Conservation (phyloP, 805 yeast species). For the Lachancea nothofagi region DNA sequence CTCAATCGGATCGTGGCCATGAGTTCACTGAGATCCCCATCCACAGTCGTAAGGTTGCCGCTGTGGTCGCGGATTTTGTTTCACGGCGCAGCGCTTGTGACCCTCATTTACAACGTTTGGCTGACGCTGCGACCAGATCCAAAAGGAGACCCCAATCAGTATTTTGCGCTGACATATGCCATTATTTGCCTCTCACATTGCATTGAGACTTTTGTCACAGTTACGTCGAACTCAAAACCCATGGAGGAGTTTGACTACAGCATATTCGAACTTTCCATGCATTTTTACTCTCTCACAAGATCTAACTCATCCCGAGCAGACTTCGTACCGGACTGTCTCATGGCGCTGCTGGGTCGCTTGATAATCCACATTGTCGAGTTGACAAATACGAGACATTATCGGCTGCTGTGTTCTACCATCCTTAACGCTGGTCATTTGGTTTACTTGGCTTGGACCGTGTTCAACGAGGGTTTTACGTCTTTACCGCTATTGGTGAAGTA, state of each 20-base stretch:
- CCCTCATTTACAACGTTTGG: slow-evolving; percentile 13
- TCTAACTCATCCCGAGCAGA: slow-evolving; percentile 6
- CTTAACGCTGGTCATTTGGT: slow-evolving; percentile 49
- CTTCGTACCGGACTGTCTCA: slow-evolving; percentile 35
- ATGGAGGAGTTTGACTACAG: slow-evolving; percentile 28
- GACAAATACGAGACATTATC: slow-evolving; percentile 44
- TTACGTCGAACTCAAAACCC: slow-evolving; percentile 37
- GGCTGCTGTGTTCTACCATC: slow-evolving; percentile 58
- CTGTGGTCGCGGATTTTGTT: slow-evolving; percentile 33
- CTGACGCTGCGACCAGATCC: slow-evolving; percentile 12
- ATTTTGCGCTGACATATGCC: slow-evolving; percentile 52
- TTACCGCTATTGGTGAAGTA: slow-evolving; percentile 53
- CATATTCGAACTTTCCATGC: slow-evolving; percentile 27
- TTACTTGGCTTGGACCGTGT: slow-evolving; percentile 40
- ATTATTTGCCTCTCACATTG: slow-evolving; percentile 53
- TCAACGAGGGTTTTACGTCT: slow-evolving; percentile 32
- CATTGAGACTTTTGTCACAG: slow-evolving; percentile 47
- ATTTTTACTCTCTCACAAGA: slow-evolving; percentile 17
- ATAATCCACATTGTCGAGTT: slow-evolving; percentile 60
- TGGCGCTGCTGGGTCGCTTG: slow-evolving; percentile 54
- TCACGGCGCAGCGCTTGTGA: slow-evolving; percentile 21
- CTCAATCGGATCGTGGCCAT: slow-evolving; percentile 54
- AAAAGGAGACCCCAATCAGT: slow-evolving; percentile 14
- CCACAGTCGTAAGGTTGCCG: slow-evolving; percentile 16
- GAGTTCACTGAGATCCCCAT: slow-evolving; percentile 46